Evolutionary conservation across 495 filamentous ascomycete genomes (phyloP).

Genomic region (Lasiosphaeria ovina): DNA sequence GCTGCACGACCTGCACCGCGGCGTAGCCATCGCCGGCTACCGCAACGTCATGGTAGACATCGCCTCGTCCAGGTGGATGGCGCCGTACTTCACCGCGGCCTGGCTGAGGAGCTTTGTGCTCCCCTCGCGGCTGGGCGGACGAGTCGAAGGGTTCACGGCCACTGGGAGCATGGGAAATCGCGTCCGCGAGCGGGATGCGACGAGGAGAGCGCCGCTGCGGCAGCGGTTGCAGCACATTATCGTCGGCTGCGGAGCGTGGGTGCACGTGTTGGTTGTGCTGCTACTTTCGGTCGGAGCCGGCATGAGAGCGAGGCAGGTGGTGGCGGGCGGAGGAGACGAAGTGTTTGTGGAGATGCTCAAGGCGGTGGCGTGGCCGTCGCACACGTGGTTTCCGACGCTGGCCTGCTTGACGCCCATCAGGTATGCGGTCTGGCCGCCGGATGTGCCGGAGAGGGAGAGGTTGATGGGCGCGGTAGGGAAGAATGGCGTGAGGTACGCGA

Average conservation of each 20-base stretch:
- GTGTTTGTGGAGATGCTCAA: slow-evolving; percentile 5
- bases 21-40: neutral
- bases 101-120: neutral
- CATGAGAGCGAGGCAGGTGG: neutral
- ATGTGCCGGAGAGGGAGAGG: slow-evolving; percentile 41
- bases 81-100: neutral
- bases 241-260: slow-evolving; percentile 5
- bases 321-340: too few species aligned
- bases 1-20: neutral
- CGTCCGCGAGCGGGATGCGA: neutral
- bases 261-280: neutral
- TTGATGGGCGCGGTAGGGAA: slow-evolving; percentile 21
- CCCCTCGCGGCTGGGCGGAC: neutral
- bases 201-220: neutral
- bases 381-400: slow-evolving; percentile 39
- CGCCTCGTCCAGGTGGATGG: neutral
- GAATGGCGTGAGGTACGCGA: slow-evolving; percentile 38
- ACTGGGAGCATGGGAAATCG: neutral
- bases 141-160: neutral
- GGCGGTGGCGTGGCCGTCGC: slow-evolving; percentile 37
- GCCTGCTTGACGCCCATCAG: slow-evolving; percentile 33
- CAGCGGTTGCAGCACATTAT: neutral
- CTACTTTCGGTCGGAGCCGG: neutral
- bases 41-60: neutral
- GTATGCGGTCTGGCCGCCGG: slow-evolving; percentile 45